Conservation (phyloP, 495 filamentous ascomycete genomes). For the Wilcoxina mikolae region DNA sequence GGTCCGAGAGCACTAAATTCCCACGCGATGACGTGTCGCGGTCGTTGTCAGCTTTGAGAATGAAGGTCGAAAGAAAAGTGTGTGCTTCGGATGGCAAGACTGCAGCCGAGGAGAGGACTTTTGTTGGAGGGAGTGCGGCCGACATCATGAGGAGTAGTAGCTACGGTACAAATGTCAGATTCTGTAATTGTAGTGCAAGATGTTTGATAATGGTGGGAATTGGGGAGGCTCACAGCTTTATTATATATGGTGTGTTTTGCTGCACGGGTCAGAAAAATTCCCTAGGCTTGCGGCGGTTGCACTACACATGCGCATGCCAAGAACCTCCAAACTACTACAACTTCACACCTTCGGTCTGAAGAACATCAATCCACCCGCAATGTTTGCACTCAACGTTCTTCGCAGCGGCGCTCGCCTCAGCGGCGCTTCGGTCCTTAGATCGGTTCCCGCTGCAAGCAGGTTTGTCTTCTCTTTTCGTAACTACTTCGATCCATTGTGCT, state of each 20-base stretch:
- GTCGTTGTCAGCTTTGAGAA: constrained; percentile 11
- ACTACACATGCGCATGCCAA: background rate
- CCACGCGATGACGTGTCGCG: constrained; percentile 8
- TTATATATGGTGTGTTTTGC: too few species aligned
- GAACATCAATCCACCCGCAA: background rate
- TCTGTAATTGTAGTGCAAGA: too few species aligned
- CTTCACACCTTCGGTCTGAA: background rate
- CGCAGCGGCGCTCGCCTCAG: background rate
- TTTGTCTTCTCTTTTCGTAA: background rate
- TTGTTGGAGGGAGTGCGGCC: constrained; percentile 13
- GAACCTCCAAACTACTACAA: background rate
- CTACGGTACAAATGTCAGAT: too few species aligned
- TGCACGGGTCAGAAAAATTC: too few species aligned
- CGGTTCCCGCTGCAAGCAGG: background rate
- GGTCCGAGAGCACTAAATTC: constrained; percentile 18
- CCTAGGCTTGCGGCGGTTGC: background rate
- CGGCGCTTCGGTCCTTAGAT: background rate
- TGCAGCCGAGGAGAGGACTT: constrained; percentile 11
- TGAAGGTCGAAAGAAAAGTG: constrained; percentile 15
- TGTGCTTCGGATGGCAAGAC: constrained; percentile 15
- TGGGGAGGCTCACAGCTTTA: too few species aligned
- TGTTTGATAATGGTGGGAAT: too few species aligned
- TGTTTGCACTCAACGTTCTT: constrained; percentile 1
- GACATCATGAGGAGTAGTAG: background rate
- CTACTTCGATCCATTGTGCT: too few species aligned